Evolutionary conservation across 257 asterid genomes (phyloP).

Genomic region (Orobanche coerulescens): DNA sequence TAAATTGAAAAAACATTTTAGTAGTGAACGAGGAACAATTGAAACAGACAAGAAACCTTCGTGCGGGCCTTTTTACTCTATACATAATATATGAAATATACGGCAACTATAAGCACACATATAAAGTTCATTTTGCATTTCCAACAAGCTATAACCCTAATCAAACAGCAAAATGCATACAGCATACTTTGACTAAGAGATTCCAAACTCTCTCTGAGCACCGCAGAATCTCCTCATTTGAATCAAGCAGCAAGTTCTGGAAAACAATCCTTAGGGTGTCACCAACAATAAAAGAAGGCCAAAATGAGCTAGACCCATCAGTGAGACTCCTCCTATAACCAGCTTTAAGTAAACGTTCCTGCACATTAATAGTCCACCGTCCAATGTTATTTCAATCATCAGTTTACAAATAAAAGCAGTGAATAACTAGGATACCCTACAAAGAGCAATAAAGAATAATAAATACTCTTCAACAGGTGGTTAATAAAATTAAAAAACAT

Average conservation of each 20-base stretch:
- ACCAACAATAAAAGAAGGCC: conserved; percentile 96
- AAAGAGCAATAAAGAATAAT: not conserved
- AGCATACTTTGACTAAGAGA: conserved; percentile 70
- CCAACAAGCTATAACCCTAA: not conserved
- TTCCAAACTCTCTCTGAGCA: conserved; percentile 96
- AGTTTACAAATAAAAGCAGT: conserved; percentile 11
- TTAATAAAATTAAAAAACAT: not conserved
- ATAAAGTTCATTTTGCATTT: not conserved
- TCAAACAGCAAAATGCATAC: conserved; percentile 34
- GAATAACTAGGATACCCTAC: conserved; percentile 5
- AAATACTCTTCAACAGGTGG: not conserved
- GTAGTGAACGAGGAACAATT: not conserved
- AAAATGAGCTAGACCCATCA: conserved; percentile 64
- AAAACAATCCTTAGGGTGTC: conserved; percentile 95
- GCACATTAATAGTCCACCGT: conserved; percentile 28
- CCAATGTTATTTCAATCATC: not conserved
- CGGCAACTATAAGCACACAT: not conserved
- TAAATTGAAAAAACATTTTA: conserved; percentile 23
- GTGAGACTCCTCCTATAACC: conserved; percentile 62
- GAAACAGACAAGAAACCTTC: not conserved
- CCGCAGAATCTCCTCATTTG: conserved; percentile 76
- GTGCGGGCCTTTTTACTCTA: not conserved
- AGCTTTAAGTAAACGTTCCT: conserved; percentile 98
- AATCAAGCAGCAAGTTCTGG: conserved; percentile 94
- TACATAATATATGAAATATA: not conserved